Evolutionary conservation across 257 asterid species (phyloP).

Genomic region (Hygrophila difformis): DNA sequence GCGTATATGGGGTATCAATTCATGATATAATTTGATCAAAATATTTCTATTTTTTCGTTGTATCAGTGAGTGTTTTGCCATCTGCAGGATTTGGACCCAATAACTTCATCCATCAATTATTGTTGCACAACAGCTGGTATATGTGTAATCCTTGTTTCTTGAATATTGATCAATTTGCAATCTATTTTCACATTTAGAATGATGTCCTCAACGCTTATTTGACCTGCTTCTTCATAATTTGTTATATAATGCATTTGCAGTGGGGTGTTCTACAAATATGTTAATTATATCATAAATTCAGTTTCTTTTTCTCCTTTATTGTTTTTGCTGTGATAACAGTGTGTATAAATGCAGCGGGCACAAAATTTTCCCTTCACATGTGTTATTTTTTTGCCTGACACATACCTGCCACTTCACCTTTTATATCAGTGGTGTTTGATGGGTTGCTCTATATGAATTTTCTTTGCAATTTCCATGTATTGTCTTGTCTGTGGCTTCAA

Average conservation of each 20-base stretch:
- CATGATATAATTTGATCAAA: too few species aligned
- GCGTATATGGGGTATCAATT: too few species aligned
- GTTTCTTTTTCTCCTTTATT: too few species aligned
- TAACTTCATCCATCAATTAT: slow-evolving; percentile 71
- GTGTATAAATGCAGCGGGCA: too few species aligned
- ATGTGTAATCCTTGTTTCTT: slow-evolving; percentile 28
- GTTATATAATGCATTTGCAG: too few species aligned
- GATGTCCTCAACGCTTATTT: slow-evolving; percentile 1
- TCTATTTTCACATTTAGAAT: slow-evolving; percentile 14
- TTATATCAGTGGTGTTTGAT: slow-evolving; percentile 3
- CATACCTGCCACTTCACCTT: background rate
- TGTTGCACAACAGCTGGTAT: slow-evolving; percentile 94
- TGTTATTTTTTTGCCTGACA: too few species aligned
- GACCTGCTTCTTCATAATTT: background rate
- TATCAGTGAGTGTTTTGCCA: slow-evolving; percentile 15
- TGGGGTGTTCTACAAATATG: too few species aligned
- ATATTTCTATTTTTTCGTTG: background rate
- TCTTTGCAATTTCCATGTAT: too few species aligned
- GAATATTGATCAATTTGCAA: slow-evolving; percentile 17
- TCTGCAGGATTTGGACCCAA: slow-evolving; percentile 79
- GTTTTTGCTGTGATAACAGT: too few species aligned
- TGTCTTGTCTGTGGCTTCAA: too few species aligned
- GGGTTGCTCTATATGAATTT: background rate
- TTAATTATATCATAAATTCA: too few species aligned
- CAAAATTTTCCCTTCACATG: too few species aligned